phyloP scores from a whole-genome alignment of 2,329 filamentous ascomycete species.

The Epichloe festucae region DNA sequence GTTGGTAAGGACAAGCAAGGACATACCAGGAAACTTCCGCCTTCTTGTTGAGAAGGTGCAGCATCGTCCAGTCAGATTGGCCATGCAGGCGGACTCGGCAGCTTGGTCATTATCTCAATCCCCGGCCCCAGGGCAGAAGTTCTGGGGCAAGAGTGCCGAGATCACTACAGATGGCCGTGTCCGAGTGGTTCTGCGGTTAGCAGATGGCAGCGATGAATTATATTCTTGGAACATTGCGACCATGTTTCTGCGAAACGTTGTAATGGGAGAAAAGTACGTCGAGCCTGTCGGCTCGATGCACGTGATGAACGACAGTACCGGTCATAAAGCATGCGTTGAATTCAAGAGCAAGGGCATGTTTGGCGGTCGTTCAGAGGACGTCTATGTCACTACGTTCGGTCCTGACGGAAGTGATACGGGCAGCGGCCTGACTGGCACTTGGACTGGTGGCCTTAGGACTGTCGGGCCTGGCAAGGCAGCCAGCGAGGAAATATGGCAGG shows the following conservation, averaged over 20 bases:
- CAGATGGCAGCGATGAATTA: constrained; percentile 58
- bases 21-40: constrained; percentile 61
- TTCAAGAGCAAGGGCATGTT: constrained; percentile 98
- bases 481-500: constrained; percentile 64
- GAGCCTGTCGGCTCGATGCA: constrained; percentile 89
- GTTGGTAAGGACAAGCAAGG: constrained; percentile 71
- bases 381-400: constrained; percentile 61
- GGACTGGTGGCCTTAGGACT: constrained; percentile 63
- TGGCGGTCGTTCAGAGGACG: constrained; percentile 83
- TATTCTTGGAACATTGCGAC: constrained; percentile 86
- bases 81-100: constrained; percentile 79
- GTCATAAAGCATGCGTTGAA: constrained; percentile 71
- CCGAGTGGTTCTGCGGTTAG: constrained; percentile 55
- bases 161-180: constrained; percentile 85
- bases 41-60: constrained; percentile 92
- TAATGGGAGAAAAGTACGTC: constrained; percentile 95
- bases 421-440: constrained; percentile 64
- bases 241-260: constrained; percentile 87
- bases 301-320: constrained; percentile 70
- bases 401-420: constrained; percentile 51
- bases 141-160: constrained; percentile 96
- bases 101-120: constrained; percentile 81
- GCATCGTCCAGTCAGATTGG: constrained; percentile 83
- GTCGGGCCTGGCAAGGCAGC: constrained; percentile 48
- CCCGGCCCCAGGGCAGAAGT: constrained; percentile 84